Evolutionary conservation across 2,329 filamentous ascomycete species (phyloP).

Genomic region (Aspergillus aculeatinus): DNA sequence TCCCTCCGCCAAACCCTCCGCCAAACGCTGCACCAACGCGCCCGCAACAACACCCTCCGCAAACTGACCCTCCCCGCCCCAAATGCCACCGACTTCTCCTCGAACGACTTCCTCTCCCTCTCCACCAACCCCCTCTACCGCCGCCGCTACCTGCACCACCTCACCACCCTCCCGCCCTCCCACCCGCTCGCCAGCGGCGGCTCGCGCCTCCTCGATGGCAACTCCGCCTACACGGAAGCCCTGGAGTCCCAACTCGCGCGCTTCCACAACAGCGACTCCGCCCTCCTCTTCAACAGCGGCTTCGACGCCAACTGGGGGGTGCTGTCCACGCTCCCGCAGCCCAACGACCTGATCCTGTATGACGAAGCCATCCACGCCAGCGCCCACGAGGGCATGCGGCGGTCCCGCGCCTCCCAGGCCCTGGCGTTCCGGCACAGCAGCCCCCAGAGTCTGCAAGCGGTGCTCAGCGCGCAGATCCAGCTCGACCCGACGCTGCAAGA

Average conservation of each 20-base stretch:
- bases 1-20: conserved; percentile 31
- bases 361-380: conserved; percentile 78
- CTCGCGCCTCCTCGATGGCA: conserved; percentile 65
- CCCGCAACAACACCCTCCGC: conserved; percentile 46
- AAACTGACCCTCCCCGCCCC: conserved; percentile 48
- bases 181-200: conserved; percentile 57
- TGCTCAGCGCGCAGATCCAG: conserved; percentile 32
- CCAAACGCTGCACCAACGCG: conserved; percentile 39
- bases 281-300: conserved; percentile 63
- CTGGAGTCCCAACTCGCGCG: conserved; percentile 58
- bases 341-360: conserved; percentile 64
- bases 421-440: conserved; percentile 52
- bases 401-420: conserved; percentile 55
- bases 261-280: conserved; percentile 60
- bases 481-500: conserved; percentile 32
- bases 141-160: conserved; percentile 49
- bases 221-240: conserved; percentile 59
- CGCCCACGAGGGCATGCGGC: conserved; percentile 72
- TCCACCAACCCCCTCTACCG: conserved; percentile 50
- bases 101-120: conserved; percentile 65
- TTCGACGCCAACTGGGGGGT: conserved; percentile 67
- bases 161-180: conserved; percentile 36
- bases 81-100: conserved; percentile 58
- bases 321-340: conserved; percentile 60
- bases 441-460: conserved; percentile 36